Evolutionary conservation across 2,329 filamentous ascomycete genomes (phyloP), one percentile per base, ranked within the genome.

Genomic region (Xylariaceae sp.): DNA sequence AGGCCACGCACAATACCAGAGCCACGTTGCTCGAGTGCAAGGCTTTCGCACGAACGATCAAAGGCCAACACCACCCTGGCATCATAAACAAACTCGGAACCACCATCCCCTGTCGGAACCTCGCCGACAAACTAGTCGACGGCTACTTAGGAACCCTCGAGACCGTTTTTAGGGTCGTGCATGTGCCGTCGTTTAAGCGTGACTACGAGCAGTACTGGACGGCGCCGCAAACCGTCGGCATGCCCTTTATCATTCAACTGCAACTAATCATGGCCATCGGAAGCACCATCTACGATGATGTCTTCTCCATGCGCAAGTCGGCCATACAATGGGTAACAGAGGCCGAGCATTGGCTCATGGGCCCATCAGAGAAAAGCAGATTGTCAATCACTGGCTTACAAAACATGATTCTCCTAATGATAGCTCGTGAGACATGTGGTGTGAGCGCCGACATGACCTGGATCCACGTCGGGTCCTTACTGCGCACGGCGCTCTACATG

Each of bases 401-500:
- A 65, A 75, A 74, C 31, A 75, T 78, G 67, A 75, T 79, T 48
- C 72, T 84, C 42, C 63, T 83, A 27, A 66, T 76, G 12, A 62
- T 81, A 2, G 78, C 80, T 1, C 74, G 77, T 29, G 73, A 78
- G 31, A 72, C 72, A 0, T 74, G 74, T 31, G 73, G 71, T 9
- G 70, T 81, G 3, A 74, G 73, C 3, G 73, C 73, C 4, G 80
- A 84, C 57, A 63, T 81, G 3, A 70, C 73, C 1, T 84, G 79
- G 79, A 73, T 80, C 34, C 71, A 75, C 1, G 70, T 74, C 0
- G 81, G 81, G 0, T 67, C 71, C 0, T 57, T 83, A 8, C 56
- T 82, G n/a, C 72, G 80, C 8, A 75, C 73, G 6, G 81, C 80
- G 50, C 76, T 84, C 63, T 74, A 74, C 52, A 81, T 83, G 73